Evolutionary conservation across 306 rosid genomes (phyloP), one percentile per base, ranked within the genome.

Genomic region (Dalbergia cochinchinensis): DNA sequence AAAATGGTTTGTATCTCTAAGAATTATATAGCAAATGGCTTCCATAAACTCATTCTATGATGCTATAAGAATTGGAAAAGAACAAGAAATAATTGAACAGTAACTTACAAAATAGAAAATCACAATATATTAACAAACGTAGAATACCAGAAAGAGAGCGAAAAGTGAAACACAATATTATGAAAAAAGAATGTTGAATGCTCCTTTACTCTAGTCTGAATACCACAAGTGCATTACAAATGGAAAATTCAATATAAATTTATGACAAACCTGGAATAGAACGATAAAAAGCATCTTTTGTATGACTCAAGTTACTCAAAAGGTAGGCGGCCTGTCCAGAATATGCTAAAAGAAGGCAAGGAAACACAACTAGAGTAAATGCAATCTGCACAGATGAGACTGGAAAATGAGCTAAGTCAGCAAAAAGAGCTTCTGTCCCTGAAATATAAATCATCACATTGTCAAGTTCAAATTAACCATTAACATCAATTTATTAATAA

Each of bases 361-460:
- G 99, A 81, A 93, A 95, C 85, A 95, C 99, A 48, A 95, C 64
- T 72, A 87, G 86, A 58, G 97, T 91, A 83, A 95, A 95, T 69
- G 99, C 99, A 86, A 95, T 83, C 88, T 95, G 99, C 80, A 95
- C 89, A 70, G 98, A 92, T 44, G 95, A 88, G 83, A 95, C 97
- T 19, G 98, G 99, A 85, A 93, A 95, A 87, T 89, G 91, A 65
- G 93, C 89, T 57, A 95, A 87, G 80, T 95, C 99, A 0, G 99
- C 99, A 77, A 95, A 95, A 66, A 95, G 96, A 84, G 99, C 99
- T 86, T 95, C 99, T 5, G 99, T 95, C 79, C 99, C 98, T 95
- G 97, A 73, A 88, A 79, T 70, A 60, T 70, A 60, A 81, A 76
- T 78, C 59, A 81, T 31, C 65, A 70, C 16, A 73, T 83, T 79